Conservation (phyloP, 2,329 filamentous ascomycete genomes). For the Onygenales sp. region DNA sequence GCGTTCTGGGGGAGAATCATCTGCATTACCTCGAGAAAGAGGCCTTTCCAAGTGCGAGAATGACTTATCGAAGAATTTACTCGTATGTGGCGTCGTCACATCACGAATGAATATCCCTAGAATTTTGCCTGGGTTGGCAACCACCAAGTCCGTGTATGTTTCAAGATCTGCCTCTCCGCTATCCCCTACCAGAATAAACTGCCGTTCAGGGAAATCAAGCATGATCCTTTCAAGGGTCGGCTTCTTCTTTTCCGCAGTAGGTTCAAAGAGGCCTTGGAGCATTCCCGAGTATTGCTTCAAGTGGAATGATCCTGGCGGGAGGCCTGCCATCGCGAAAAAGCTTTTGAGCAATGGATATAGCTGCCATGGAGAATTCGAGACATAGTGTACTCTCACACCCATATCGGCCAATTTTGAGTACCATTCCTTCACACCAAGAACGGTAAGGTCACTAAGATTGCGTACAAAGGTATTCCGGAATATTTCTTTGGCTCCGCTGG, state of each 20-base stretch:
- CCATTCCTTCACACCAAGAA: slow-evolving; percentile 86
- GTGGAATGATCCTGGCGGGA: slow-evolving; percentile 85
- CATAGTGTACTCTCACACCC: slow-evolving; percentile 88
- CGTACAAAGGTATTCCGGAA: slow-evolving; percentile 94
- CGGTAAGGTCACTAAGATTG: slow-evolving; percentile 67
- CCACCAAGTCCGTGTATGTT: slow-evolving; percentile 87
- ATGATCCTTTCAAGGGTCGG: slow-evolving; percentile 77
- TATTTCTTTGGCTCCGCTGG: slow-evolving; percentile 78
- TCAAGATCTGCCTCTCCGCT: slow-evolving; percentile 95
- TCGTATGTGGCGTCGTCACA: slow-evolving; percentile 68
- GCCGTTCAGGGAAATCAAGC: slow-evolving; percentile 77
- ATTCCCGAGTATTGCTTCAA: slow-evolving; percentile 95
- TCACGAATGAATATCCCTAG: slow-evolving; percentile 89
- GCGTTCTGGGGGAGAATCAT: slow-evolving; percentile 17
- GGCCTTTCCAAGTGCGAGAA: slow-evolving; percentile 25
- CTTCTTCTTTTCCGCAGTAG: slow-evolving; percentile 90
- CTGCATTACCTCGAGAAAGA: slow-evolving; percentile 17
- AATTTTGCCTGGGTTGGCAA: slow-evolving; percentile 73
- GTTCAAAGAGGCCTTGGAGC: slow-evolving; percentile 96
- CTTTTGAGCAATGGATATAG: slow-evolving; percentile 80
- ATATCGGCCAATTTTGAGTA: slow-evolving; percentile 67
- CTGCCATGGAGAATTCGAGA: slow-evolving; percentile 99
- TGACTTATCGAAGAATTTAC: slow-evolving; percentile 69
- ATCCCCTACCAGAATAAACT: slow-evolving; percentile 86
- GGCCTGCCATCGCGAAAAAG: slow-evolving; percentile 69